Conservation (phyloP, 495 filamentous ascomycete species). For the Penicillium roqueforti region DNA sequence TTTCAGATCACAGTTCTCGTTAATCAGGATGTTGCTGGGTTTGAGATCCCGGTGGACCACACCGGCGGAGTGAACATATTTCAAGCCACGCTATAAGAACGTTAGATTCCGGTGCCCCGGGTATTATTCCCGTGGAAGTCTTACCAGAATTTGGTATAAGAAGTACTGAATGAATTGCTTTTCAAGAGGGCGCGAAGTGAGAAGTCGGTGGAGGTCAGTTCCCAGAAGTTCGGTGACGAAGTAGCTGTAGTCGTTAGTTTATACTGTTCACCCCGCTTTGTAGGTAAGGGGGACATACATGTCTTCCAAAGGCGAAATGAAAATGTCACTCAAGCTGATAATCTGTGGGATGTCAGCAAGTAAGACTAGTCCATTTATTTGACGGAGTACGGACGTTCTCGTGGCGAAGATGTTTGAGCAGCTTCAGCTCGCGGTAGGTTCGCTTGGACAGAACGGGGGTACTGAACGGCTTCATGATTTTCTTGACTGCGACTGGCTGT, state of each 20-base stretch:
- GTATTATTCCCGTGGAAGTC: background rate
- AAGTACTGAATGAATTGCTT: constrained; percentile 99
- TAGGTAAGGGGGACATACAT: constrained; percentile 61
- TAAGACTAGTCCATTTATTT: background rate
- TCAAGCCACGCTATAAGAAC: constrained; percentile 73
- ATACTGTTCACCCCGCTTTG: constrained; percentile 18
- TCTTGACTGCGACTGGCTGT: constrained; percentile 96
- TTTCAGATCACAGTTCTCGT: constrained; percentile 98
- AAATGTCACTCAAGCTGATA: constrained; percentile 97
- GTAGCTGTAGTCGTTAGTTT: constrained; percentile 57
- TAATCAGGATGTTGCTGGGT: constrained; percentile 97
- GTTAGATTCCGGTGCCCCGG: constrained; percentile 88
- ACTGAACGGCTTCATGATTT: constrained; percentile 99
- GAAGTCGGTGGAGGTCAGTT: constrained; percentile 90
- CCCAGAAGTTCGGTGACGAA: constrained; percentile 97
- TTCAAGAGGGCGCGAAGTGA: constrained; percentile 93
- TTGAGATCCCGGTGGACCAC: constrained; percentile 98
- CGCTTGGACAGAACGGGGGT: constrained; percentile 95
- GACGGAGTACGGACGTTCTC: constrained; percentile 66
- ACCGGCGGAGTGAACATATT: constrained; percentile 98
- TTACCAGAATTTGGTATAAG: constrained; percentile 94
- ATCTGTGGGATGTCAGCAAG: constrained; percentile 55
- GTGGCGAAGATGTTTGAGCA: constrained; percentile 92
- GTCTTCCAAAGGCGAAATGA: constrained; percentile 97
- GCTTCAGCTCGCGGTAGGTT: constrained; percentile 95